phyloP scores from a whole-genome alignment of 2,329 filamentous ascomycete genomes.

The Lizonia empirigonia region DNA sequence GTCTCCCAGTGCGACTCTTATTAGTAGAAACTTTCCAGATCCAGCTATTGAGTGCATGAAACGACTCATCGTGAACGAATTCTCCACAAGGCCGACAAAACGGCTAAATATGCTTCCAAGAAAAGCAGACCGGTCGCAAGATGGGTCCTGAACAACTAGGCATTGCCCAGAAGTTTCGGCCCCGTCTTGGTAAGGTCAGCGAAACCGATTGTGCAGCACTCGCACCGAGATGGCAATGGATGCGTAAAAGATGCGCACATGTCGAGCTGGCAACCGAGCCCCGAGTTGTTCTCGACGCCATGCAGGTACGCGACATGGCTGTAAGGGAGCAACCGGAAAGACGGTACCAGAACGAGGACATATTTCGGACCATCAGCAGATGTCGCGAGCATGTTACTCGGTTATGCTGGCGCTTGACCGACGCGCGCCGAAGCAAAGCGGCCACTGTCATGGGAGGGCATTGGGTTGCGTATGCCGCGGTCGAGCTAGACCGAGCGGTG shows the following conservation, averaged over 20 bases:
- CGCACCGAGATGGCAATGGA: slow-evolving; percentile 1
- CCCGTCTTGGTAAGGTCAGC: slow-evolving; percentile 2
- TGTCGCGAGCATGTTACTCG: slow-evolving; percentile 6
- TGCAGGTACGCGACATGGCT: slow-evolving; percentile 15
- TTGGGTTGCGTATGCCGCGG: slow-evolving; percentile 9
- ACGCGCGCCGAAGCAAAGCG: slow-evolving; percentile 20
- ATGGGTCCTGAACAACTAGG: slow-evolving; percentile 9
- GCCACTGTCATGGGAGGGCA: slow-evolving; percentile 9
- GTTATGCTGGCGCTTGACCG: slow-evolving; percentile 8
- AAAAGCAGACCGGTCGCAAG: slow-evolving; percentile 7
- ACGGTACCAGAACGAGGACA: slow-evolving; percentile 5
- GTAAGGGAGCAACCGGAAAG: slow-evolving; percentile 8
- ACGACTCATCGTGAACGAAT: slow-evolving; percentile 9
- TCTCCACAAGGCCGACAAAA: slow-evolving; percentile 25
- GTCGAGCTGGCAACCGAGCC: slow-evolving; percentile 3
- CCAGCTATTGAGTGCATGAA: slow-evolving; percentile 15
- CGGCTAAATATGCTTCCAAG: slow-evolving; percentile 1
- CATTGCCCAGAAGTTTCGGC: slow-evolving; percentile 19
- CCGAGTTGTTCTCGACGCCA: slow-evolving; percentile 14
- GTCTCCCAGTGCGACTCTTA: slow-evolving; percentile 7
- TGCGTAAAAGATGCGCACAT: neutral
- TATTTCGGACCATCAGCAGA: slow-evolving; percentile 15
- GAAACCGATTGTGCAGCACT: slow-evolving; percentile 16
- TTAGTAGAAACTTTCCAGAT: slow-evolving; percentile 20
- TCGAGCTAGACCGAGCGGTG: slow-evolving; percentile 14